phyloP scores from a whole-genome alignment of 2,329 filamentous ascomycete genomes.

The Onygenales sp. region DNA sequence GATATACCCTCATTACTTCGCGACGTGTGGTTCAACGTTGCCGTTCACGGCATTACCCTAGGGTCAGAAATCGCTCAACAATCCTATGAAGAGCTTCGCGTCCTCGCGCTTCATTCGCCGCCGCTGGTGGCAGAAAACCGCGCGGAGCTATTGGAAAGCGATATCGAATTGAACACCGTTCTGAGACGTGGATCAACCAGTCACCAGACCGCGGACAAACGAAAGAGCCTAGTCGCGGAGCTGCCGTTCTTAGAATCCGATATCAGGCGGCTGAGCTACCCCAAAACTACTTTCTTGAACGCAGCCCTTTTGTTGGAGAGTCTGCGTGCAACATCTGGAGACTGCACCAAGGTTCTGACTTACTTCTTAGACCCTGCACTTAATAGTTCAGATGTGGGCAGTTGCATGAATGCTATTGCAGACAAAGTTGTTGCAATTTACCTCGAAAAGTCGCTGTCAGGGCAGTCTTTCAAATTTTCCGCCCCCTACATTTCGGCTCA shows the following conservation, averaged over 20 bases:
- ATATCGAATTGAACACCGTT: conserved; percentile 92
- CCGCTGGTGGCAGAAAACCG: conserved; percentile 82
- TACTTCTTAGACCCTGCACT: conserved; percentile 94
- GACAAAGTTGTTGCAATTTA: conserved; percentile 71
- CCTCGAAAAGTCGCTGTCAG: conserved; percentile 62
- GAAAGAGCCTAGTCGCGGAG: conserved; percentile 63
- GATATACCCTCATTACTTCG: conserved; percentile 67
- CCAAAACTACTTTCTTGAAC: conserved; percentile 85
- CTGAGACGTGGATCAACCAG: conserved; percentile 75
- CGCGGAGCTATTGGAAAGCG: conserved; percentile 83
- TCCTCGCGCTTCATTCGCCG: conserved; percentile 78
- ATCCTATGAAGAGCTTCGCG: conserved; percentile 65
- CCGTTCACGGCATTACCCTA: conserved; percentile 80
- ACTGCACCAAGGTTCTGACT: conserved; percentile 78
- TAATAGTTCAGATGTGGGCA: conserved; percentile 50
- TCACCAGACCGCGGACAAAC: conserved; percentile 63
- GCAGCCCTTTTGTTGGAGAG: conserved; percentile 84
- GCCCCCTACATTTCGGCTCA: conserved; percentile 84
- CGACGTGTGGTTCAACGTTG: conserved; percentile 97
- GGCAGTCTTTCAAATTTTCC: conserved; percentile 68
- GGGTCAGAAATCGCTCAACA: conserved; percentile 63
- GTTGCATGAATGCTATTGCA: conserved; percentile 54
- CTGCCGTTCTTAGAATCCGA: conserved; percentile 69
- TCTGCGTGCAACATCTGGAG: conserved; percentile 72
- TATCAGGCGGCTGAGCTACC: conserved; percentile 74